Evolutionary conservation across 129 eudicot species (phyloP).

Genomic region (Arctium minus): DNA sequence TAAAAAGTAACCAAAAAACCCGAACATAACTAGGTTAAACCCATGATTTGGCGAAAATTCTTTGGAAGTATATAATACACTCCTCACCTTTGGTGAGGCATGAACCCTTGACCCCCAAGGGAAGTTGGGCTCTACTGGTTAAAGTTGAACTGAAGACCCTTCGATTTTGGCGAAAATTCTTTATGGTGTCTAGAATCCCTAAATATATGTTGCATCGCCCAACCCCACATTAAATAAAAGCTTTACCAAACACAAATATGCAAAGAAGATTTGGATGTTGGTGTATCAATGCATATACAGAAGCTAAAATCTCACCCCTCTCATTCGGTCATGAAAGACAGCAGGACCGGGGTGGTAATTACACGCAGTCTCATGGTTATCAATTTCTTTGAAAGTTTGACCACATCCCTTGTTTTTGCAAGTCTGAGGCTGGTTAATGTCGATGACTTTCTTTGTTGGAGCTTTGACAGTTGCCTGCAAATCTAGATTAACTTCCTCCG

Average conservation of each 20-base stretch:
- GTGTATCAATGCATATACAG: not conserved
- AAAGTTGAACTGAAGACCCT: not conserved
- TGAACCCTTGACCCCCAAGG: too few relatives aligned
- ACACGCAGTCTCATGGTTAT: slow-evolving; percentile 89
- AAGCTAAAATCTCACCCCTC: slow-evolving; percentile 70
- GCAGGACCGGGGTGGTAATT: slow-evolving; percentile 97
- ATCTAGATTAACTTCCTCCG: slow-evolving; percentile 29
- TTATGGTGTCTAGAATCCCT: not conserved
- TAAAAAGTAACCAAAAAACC: not conserved
- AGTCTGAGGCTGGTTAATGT: slow-evolving; percentile 75
- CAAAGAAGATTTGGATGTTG: not conserved
- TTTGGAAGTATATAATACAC: not conserved
- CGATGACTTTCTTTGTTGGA: slow-evolving; percentile 57
- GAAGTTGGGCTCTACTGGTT: not conserved
- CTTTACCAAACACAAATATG: not conserved
- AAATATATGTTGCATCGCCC: not conserved
- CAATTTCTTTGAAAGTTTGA: slow-evolving; percentile 77
- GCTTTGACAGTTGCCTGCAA: slow-evolving; percentile 39
- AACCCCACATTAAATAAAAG: not conserved
- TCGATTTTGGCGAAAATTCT: too few relatives aligned
- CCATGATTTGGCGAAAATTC: not conserved
- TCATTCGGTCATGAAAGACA: slow-evolving; percentile 83
- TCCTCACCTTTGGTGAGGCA: not conserved
- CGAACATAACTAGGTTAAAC: not conserved
- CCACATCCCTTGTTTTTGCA: slow-evolving; percentile 98